Percentiles rank a stretch among this genome's conserved stretches.
Evolutionary conservation across 768 basidiomycete genomes (phyloP).

Genomic region (Artomyces pyxidatus): DNA sequence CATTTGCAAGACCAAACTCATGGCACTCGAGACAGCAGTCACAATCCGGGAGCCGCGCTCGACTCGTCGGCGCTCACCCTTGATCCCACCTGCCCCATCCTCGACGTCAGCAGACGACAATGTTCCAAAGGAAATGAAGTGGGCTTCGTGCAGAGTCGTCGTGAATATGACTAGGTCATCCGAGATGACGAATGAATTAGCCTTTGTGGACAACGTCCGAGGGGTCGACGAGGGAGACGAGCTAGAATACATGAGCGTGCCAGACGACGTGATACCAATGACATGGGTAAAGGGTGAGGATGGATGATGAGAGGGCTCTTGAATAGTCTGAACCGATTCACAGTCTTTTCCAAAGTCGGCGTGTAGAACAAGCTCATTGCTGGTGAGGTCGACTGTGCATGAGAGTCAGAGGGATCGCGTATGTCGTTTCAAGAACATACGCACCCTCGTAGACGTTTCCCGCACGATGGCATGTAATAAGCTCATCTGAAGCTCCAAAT

Average conservation of each 20-base stretch:
- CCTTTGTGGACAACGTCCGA: constrained; percentile 39
- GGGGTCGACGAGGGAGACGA: constrained; percentile 10
- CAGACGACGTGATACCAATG: constrained; percentile 9
- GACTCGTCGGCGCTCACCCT: constrained; percentile 69
- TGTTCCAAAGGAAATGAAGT: constrained; percentile 53
- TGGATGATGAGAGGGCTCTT: not conserved
- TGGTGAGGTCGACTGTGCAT: not conserved
- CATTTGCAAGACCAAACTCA: constrained; percentile 94
- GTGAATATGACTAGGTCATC: constrained; percentile 81
- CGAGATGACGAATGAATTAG: constrained; percentile 65
- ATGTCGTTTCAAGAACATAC: not conserved
- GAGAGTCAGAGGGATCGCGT: not conserved
- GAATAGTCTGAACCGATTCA: constrained; percentile 2
- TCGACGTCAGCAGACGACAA: constrained; percentile 18
- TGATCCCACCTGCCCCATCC: too few species aligned
- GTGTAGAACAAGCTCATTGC: constrained; percentile 1
- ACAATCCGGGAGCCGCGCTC: constrained; percentile 91
- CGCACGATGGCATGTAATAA: constrained; percentile 2
- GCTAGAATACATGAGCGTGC: constrained; percentile 1
- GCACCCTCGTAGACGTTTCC: constrained; percentile 12
- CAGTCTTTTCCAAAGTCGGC: constrained; percentile 9
- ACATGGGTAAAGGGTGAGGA: not conserved
- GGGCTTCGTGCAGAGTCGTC: constrained; percentile 71
- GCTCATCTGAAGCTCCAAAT: constrained; percentile 14
- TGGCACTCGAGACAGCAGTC: constrained; percentile 75